These are phyloP conservation scores for Tubosaeta sp. DNA, from an alignment of 768 basidiomycete genomes.

Conservation along the genomic window DNA sequence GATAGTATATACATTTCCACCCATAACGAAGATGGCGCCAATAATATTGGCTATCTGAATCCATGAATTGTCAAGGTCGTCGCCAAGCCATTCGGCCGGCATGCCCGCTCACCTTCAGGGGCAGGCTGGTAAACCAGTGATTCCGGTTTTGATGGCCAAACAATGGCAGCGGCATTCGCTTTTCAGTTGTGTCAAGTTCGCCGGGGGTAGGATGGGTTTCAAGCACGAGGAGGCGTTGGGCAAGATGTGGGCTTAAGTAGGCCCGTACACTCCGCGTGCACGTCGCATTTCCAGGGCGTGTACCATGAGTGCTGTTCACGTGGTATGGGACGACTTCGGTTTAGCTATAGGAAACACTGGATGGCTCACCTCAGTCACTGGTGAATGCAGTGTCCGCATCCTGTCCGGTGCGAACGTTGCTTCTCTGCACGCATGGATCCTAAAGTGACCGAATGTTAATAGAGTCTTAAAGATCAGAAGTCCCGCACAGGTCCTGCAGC, in stretches of 20 bases:
- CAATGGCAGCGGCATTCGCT: slow-evolving; percentile 20
- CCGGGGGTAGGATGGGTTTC: slow-evolving; percentile 13
- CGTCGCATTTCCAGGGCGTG: slow-evolving; percentile 26
- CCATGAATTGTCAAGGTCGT: background rate
- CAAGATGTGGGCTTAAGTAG: slow-evolving; percentile 24
- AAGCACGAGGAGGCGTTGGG: slow-evolving; percentile 10
- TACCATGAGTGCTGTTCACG: slow-evolving; percentile 10
- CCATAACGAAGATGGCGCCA: slow-evolving; percentile 53
- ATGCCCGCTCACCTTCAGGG: slow-evolving; percentile 45
- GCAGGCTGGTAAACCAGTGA: slow-evolving; percentile 44
- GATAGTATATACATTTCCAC: slow-evolving; percentile 57
- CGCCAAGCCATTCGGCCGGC: background rate
- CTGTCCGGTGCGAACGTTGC: slow-evolving; percentile 6
- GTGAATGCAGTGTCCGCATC: slow-evolving; percentile 6
- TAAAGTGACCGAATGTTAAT: background rate
- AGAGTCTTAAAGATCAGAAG: slow-evolving; percentile 6
- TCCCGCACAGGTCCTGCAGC: slow-evolving; percentile 1
- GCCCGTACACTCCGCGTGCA: slow-evolving; percentile 18
- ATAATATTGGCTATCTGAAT: slow-evolving; percentile 50
- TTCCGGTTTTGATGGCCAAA: slow-evolving; percentile 25
- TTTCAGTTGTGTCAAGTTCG: background rate
- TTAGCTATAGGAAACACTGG: background rate
- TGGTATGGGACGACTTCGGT: slow-evolving; percentile 14
- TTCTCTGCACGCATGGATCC: background rate
- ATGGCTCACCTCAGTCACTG: background rate